Evolutionary conservation across 2,329 filamentous ascomycete species (phyloP).

Genomic region (Tricladium varicosporioides): DNA sequence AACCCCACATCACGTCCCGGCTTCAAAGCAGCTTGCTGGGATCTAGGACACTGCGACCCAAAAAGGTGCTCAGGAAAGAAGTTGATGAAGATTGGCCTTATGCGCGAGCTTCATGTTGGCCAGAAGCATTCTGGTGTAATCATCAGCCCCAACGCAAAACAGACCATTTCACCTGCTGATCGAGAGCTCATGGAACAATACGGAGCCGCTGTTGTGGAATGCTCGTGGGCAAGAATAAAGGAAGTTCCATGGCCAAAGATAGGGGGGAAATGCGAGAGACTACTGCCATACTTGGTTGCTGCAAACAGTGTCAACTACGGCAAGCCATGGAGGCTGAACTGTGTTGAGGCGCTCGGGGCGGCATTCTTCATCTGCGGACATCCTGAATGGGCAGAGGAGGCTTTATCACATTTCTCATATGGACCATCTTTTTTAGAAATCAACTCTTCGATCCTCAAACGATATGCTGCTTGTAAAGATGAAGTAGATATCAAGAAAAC

Average conservation of each 20-base stretch:
- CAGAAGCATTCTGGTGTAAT: conserved; percentile 91
- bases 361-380: conserved; percentile 93
- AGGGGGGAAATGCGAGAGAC: conserved; percentile 86
- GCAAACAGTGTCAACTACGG: conserved; percentile 98
- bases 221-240: conserved; percentile 88
- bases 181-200: conserved; percentile 77
- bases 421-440: conserved; percentile 87
- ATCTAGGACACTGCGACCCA: conserved; percentile 94
- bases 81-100: conserved; percentile 86
- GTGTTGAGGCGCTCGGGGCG: conserved; percentile 89
- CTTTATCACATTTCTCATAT: conserved; percentile 83
- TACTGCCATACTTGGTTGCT: conserved; percentile 92
- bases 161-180: conserved; percentile 80
- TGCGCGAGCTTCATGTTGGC: conserved; percentile 88
- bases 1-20: conserved; percentile 42
- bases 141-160: conserved; percentile 92
- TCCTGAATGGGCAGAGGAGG: conserved; percentile 82
- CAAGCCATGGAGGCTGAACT: conserved; percentile 91
- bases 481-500: conserved; percentile 81
- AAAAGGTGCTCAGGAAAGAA: conserved; percentile 96
- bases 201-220: conserved; percentile 94
- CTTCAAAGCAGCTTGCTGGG: conserved; percentile 97
- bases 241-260: conserved; percentile 92
- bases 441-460: conserved; percentile 76
- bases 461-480: conserved; percentile 79